phyloP scores from a whole-genome alignment of 371 early-diverging fungal genomes.

The Mucor irregularis region DNA sequence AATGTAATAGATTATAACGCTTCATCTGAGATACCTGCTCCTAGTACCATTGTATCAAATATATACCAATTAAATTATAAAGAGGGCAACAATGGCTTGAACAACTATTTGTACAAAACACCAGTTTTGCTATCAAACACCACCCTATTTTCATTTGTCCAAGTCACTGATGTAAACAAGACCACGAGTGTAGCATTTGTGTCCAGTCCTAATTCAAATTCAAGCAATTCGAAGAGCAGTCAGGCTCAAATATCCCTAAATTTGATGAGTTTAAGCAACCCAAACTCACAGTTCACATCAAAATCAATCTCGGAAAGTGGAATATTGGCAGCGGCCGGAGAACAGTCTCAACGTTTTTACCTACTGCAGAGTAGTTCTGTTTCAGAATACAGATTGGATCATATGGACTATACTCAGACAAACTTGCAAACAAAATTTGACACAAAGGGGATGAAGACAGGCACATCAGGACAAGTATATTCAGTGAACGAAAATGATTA shows the following conservation, averaged over 20 bases:
- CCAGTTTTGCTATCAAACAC: background rate
- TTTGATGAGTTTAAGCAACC: background rate
- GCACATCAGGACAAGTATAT: background rate
- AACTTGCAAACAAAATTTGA: background rate
- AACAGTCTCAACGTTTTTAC: background rate
- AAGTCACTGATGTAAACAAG: background rate
- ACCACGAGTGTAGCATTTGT: conserved; percentile 1
- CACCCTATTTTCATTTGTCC: background rate
- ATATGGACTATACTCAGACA: background rate
- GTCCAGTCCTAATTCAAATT: background rate
- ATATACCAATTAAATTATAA: background rate
- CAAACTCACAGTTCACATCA: background rate
- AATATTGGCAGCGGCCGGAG: background rate
- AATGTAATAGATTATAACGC: background rate
- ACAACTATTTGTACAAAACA: background rate
- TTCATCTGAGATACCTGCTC: no score
- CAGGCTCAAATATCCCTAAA: background rate
- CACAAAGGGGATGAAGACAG: background rate
- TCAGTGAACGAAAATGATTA: background rate
- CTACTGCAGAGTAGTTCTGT: background rate
- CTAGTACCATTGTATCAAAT: background rate
- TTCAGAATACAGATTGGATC: conserved; percentile 2
- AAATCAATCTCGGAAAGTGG: background rate
- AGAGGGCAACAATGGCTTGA: no score
- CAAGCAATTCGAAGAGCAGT: no score